Evolutionary conservation across 106 monocot genomes (phyloP).

Genomic region (Alisma plantagoaquatica): DNA sequence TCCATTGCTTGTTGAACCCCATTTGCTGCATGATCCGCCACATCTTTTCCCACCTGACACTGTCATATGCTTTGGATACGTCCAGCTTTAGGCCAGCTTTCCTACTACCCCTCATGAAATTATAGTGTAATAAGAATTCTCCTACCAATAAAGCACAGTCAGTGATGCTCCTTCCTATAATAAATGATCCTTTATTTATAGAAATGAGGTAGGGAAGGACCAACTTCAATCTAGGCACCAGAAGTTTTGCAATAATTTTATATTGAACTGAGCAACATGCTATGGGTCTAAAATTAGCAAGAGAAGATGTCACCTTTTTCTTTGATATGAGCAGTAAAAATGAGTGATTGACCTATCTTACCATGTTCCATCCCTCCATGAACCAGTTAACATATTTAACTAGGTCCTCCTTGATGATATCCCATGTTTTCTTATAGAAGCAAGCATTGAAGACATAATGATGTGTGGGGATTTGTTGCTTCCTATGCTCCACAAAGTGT

Average conservation of each 20-base stretch:
- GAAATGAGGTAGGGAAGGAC: neutral
- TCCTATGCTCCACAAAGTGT: no score
- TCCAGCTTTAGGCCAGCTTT: neutral
- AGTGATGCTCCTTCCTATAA: neutral
- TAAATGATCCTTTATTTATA: neutral
- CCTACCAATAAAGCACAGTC: neutral
- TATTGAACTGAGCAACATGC: neutral
- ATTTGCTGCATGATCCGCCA: neutral
- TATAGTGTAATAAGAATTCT: neutral
- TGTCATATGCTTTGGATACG: neutral
- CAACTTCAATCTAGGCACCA: neutral
- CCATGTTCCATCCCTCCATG: neutral
- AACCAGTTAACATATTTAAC: neutral
- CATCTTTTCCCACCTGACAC: neutral
- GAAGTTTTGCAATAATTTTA: neutral
- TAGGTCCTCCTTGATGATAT: neutral
- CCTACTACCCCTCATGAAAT: neutral
- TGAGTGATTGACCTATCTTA: neutral
- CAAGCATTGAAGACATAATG: neutral
- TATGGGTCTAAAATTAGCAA: neutral
- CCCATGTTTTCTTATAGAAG: neutral
- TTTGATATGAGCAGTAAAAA: neutral
- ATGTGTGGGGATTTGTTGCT: no score
- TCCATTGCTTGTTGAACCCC: neutral
- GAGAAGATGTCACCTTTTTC: neutral